Evolutionary conservation across 257 asterid genomes (phyloP).

Genomic region (Petunia axillaris): DNA sequence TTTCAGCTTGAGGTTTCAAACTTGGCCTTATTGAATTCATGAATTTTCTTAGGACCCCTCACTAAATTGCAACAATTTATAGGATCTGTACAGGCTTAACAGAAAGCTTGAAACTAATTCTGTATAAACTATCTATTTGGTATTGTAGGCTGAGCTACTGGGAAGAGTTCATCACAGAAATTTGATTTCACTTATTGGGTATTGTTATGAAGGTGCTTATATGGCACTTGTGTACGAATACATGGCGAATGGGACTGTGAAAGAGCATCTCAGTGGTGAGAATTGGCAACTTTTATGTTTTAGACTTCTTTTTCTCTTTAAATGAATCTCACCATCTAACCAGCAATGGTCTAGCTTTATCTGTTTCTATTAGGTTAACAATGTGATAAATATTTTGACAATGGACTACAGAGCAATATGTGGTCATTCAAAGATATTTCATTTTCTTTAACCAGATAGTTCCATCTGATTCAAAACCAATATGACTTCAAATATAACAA

Average conservation of each 20-base stretch:
- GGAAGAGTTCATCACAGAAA: constrained; percentile 51
- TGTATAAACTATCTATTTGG: background rate
- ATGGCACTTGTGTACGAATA: constrained; percentile 54
- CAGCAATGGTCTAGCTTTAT: background rate
- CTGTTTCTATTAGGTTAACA: background rate
- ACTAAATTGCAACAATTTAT: background rate
- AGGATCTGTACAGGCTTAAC: background rate
- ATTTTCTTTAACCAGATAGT: background rate
- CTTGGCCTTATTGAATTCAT: background rate
- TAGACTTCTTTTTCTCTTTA: background rate
- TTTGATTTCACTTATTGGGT: constrained; percentile 42
- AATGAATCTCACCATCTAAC: background rate
- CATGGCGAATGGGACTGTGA: constrained; percentile 46
- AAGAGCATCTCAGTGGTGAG: constrained; percentile 43
- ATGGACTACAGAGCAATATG: background rate
- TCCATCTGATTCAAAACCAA: background rate
- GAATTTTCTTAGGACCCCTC: background rate
- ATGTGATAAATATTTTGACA: background rate
- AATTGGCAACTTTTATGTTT: background rate
- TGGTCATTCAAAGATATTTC: background rate
- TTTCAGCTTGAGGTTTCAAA: constrained; percentile 42
- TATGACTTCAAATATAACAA: background rate
- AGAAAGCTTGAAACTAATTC: background rate
- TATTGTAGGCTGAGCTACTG: constrained; percentile 49
- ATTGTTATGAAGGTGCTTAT: constrained; percentile 42